Evolutionary conservation across 495 filamentous ascomycete species (phyloP), one percentile per base, ranked within the genome.

Genomic region (Xylaria venustula): DNA sequence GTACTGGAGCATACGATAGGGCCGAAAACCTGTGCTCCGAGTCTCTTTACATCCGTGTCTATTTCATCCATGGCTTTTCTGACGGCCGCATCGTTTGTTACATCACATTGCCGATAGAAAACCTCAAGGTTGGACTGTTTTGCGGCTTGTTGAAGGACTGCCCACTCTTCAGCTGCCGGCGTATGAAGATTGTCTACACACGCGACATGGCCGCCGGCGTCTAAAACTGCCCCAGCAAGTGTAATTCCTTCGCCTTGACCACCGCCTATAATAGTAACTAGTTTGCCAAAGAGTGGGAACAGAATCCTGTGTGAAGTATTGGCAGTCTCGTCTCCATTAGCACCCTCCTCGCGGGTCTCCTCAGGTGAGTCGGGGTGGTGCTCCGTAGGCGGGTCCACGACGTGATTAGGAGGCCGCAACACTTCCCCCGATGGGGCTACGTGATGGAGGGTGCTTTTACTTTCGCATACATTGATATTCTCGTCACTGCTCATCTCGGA

Each of bases 131-230:
- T 48, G 1, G 12, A 32, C 4, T 4, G 25, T 20, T 57, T 57
- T 19, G 54, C 54, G 19, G 8, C 20, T 28, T 44, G 26, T 17
- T 20, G 20, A 7, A 57, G 42, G 22, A 23, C n/a, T 11, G 34
- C 54, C 54, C 54, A 57, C 42, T 57, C 40, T 3, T n/a, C 17
- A 7, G 7, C 12, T 1, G 19, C 20, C 6, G 54, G 54, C 4
- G 4, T 2, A 17, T 20, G 12, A 11, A 45, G 40, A 17, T 61
- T 46, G 17, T 61, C 59, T 6, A 61, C n/a, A n/a, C 59, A 61
- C 3, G 25, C 59, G 12, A 58, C 59, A 32, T 58, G 51, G 1
- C 59, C 59, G n/a, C 59, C 59, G 14, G 50, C 25, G 2, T 48
- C 59, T 12, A 58, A 19, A 2, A 61, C 20, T 17, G 59, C 59